Conservation (phyloP, 73 alveolate genomes). For the Paramecium octaurelia region DNA sequence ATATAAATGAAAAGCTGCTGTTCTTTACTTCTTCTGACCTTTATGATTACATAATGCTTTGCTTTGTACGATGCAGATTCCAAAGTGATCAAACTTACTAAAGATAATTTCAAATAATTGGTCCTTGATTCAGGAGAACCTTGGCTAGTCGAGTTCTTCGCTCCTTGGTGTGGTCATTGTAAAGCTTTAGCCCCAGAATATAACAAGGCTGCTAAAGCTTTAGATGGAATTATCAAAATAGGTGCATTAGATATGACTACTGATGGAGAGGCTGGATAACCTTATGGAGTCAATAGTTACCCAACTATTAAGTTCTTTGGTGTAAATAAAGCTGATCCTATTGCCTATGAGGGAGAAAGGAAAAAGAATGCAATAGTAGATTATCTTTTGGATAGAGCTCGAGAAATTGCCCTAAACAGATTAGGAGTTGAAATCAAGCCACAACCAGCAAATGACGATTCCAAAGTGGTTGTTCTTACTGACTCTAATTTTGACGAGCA, state of each 20-base stretch:
- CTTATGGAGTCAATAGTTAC: slow-evolving; percentile 77
- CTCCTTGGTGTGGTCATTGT: slow-evolving; percentile 98
- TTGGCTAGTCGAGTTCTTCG: slow-evolving; percentile 76
- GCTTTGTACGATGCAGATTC: slow-evolving; percentile 61
- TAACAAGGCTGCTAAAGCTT: slow-evolving; percentile 92
- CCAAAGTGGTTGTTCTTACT: slow-evolving; percentile 66
- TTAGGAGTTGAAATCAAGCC: slow-evolving; percentile 48
- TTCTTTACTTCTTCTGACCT: not conserved
- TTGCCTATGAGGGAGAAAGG: slow-evolving; percentile 73
- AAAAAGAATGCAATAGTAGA: slow-evolving; percentile 79
- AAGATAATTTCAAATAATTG: slow-evolving; percentile 78
- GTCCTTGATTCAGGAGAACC: slow-evolving; percentile 81
- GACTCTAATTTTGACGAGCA: slow-evolving; percentile 72
- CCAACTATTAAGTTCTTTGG: slow-evolving; percentile 92
- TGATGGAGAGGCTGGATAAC: slow-evolving; percentile 71
- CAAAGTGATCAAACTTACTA: slow-evolving; percentile 79
- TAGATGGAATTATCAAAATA: slow-evolving; percentile 85
- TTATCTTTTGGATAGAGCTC: slow-evolving; percentile 72
- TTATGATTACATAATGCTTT: not conserved
- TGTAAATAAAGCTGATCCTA: slow-evolving; percentile 67
- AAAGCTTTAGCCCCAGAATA: slow-evolving; percentile 88
- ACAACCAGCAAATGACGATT: slow-evolving; percentile 62
- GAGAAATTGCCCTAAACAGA: slow-evolving; percentile 70
- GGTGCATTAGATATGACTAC: slow-evolving; percentile 89
- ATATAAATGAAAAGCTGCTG: not conserved